Conservation (phyloP, 768 basidiomycete species). For the Suillus variegatus region DNA sequence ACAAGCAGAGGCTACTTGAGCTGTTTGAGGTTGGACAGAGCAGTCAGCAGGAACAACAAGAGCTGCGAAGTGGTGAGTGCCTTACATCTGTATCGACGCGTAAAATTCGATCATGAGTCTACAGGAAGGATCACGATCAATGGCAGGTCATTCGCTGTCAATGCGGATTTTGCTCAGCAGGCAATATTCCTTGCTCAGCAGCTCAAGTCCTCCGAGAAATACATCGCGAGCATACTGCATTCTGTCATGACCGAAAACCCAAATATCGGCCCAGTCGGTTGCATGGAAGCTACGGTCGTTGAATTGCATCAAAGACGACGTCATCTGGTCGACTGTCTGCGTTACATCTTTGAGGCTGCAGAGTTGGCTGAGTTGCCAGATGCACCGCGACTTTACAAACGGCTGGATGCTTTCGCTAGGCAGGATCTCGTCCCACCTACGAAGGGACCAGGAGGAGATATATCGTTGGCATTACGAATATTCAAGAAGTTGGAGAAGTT, state of each 20-base stretch:
- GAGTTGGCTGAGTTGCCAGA: conserved; percentile 47
- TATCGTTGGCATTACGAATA: conserved; percentile 53
- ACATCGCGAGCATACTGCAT: conserved; percentile 70
- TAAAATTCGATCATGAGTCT: not conserved
- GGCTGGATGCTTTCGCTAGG: conserved; percentile 56
- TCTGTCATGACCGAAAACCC: conserved; percentile 63
- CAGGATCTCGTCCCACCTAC: conserved; percentile 51
- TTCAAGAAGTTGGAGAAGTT: conserved; percentile 66
- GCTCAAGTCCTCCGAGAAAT: conserved; percentile 81
- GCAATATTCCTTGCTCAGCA: conserved; percentile 78
- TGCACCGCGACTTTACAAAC: conserved; percentile 48
- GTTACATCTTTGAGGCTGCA: conserved; percentile 65
- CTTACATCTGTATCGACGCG: conserved; percentile 19
- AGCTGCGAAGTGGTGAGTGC: conserved; percentile 61
- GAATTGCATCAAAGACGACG: conserved; percentile 72
- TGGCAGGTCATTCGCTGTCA: conserved; percentile 70
- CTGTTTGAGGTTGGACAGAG: conserved; percentile 67
- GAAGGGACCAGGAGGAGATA: conserved; percentile 36
- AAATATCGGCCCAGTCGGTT: conserved; percentile 56
- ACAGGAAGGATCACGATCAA: conserved; percentile 68
- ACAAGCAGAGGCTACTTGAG: conserved; percentile 61
- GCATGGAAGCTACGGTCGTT: conserved; percentile 65
- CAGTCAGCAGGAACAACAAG: conserved; percentile 64
- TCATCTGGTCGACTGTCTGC: conserved; percentile 68
- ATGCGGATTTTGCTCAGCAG: conserved; percentile 78